These are phyloP conservation scores for Candida methanosorbosa DNA, from an alignment of 805 yeast genomes.

Conservation along the genomic window DNA sequence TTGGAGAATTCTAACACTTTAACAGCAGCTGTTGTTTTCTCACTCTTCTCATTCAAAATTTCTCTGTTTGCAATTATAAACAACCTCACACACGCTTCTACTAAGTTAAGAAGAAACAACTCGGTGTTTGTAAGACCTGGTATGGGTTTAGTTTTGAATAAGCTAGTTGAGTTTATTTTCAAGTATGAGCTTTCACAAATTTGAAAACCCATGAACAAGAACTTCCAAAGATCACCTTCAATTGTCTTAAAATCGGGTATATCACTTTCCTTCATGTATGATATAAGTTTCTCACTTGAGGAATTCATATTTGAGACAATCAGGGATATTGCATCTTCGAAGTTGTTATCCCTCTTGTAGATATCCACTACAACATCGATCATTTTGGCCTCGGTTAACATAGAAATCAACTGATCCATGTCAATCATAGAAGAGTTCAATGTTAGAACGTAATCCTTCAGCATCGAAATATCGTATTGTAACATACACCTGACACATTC, in stretches of 20 bases:
- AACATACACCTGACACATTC: conserved; percentile 21
- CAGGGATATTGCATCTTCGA: conserved; percentile 23
- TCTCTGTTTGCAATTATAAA: conserved; percentile 20
- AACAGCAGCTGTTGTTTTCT: background rate
- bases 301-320: conserved; percentile 11
- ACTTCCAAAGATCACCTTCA: conserved; percentile 27
- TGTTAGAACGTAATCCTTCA: conserved; percentile 11
- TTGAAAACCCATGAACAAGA: conserved; percentile 24
- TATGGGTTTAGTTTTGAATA: background rate
- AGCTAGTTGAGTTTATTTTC: background rate
- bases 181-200: conserved; percentile 18
- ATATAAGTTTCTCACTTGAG: conserved; percentile 14
- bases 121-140: conserved; percentile 22
- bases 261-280: background rate
- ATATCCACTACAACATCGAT: conserved; percentile 26
- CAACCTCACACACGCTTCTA: conserved; percentile 29
- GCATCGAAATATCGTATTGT: conserved; percentile 9
- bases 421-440: conserved; percentile 6
- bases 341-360: conserved; percentile 14
- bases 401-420: conserved; percentile 6
- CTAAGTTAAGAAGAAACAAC: conserved; percentile 28
- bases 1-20: conserved; percentile 25
- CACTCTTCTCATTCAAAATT: background rate
- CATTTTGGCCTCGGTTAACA: conserved; percentile 17
- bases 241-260: background rate